Conservation (phyloP, 108 stramenopile species). For the Skeletonema marinoi region DNA sequence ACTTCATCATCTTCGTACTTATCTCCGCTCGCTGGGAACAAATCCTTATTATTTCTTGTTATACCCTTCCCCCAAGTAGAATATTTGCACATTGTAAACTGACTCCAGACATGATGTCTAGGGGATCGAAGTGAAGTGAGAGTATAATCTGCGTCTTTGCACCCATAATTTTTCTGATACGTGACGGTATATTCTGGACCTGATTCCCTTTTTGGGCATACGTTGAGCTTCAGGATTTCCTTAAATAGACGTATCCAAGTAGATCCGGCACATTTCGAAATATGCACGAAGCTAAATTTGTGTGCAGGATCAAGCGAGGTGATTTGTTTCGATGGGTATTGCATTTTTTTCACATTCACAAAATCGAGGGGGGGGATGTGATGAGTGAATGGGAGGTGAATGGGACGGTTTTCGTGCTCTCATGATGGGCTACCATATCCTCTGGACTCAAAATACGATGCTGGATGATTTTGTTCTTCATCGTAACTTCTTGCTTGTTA, state of each 20-base stretch:
- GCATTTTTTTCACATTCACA: too few relatives aligned
- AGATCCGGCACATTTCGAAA: constrained; percentile 16
- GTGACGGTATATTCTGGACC: constrained; percentile 8
- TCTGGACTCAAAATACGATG: too few relatives aligned
- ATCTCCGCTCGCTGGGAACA: constrained; percentile 15
- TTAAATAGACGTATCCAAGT: constrained; percentile 12
- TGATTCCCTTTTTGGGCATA: constrained; percentile 3
- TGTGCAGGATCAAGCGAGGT: too few relatives aligned
- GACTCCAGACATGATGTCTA: constrained; percentile 23
- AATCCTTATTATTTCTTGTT: background rate
- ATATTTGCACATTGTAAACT: constrained; percentile 21
- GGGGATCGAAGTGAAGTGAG: constrained; percentile 7
- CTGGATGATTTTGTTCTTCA: too few relatives aligned
- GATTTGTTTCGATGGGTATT: too few relatives aligned
- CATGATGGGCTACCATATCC: too few relatives aligned
- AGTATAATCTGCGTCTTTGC: background rate
- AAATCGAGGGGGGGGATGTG: too few relatives aligned
- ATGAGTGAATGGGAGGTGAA: too few relatives aligned
- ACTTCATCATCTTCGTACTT: background rate
- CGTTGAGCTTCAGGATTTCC: background rate
- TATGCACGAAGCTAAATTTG: constrained; percentile 1
- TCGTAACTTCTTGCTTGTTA: too few relatives aligned
- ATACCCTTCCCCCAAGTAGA: constrained; percentile 1
- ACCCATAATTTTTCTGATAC: background rate
- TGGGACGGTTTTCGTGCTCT: too few relatives aligned